phyloP scores from a whole-genome alignment of 2,329 filamentous ascomycete species.

The Penicillium sp. region DNA sequence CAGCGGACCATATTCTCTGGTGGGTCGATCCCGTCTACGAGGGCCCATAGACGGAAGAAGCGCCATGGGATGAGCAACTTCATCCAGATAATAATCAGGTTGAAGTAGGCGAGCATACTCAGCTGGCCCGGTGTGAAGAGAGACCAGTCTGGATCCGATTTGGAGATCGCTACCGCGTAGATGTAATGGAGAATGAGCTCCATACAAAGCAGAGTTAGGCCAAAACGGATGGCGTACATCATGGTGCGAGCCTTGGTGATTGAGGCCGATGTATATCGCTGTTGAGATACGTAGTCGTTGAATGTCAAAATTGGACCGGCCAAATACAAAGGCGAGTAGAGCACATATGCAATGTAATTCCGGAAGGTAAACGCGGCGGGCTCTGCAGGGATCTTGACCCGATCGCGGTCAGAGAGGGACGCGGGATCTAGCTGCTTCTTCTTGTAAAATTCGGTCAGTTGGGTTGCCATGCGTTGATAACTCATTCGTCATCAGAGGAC shows the following conservation, averaged over 20 bases:
- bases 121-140: constrained; percentile 84
- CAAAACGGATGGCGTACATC: constrained; percentile 80
- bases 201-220: constrained; percentile 79
- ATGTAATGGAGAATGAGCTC: constrained; percentile 88
- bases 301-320: constrained; percentile 93
- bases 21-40: constrained; percentile 87
- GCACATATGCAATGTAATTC: constrained; percentile 83
- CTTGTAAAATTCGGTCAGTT: constrained; percentile 56
- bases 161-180: constrained; percentile 90
- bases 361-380: constrained; percentile 70
- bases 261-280: constrained; percentile 68
- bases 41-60: constrained; percentile 96
- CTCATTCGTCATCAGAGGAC: constrained; percentile 26
- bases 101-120: constrained; percentile 88
- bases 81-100: constrained; percentile 95
- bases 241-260: constrained; percentile 69
- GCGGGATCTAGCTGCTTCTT: constrained; percentile 97
- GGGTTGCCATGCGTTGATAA: neutral
- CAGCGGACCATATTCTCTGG: constrained; percentile 98
- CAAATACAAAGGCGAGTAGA: constrained; percentile 92
- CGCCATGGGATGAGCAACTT: constrained; percentile 96
- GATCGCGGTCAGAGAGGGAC: constrained; percentile 83
- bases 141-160: constrained; percentile 74
- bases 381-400: constrained; percentile 72
- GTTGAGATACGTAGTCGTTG: constrained; percentile 94